These are phyloP conservation scores for Diaporthe humulicola DNA, from an alignment of 2,329 filamentous ascomycete genomes.

Conservation along the genomic window DNA sequence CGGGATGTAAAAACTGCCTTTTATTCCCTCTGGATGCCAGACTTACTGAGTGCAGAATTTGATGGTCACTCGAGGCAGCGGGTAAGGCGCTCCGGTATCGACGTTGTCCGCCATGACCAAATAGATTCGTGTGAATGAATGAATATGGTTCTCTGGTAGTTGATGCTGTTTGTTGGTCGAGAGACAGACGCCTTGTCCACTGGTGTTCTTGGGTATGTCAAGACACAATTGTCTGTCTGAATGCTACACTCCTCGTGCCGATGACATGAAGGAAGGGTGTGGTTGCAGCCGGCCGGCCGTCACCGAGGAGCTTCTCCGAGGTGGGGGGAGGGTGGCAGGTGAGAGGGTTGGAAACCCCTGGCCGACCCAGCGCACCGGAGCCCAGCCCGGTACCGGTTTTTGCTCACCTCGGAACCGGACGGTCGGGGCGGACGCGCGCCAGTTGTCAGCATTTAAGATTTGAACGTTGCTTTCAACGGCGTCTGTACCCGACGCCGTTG, in stretches of 20 bases:
- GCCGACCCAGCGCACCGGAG: conserved; percentile 24
- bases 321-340: not conserved
- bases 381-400: not conserved
- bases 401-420: not conserved
- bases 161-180: not conserved
- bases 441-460: not conserved
- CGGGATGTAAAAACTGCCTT: not conserved
- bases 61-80: conserved; percentile 84
- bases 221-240: not conserved
- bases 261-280: not conserved
- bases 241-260: not conserved
- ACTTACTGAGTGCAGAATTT: conserved; percentile 80
- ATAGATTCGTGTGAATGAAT: conserved; percentile 28
- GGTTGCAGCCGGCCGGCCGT: conserved; percentile 24
- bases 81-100: conserved; percentile 45
- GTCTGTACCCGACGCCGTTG: not conserved
- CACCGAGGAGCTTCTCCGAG: not conserved
- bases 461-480: not conserved
- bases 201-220: not conserved
- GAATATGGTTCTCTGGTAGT: not conserved
- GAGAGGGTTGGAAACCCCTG: conserved; percentile 13
- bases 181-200: not conserved
- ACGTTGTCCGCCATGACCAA: conserved; percentile 42
- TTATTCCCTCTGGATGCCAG: not conserved
- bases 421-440: not conserved